Evolutionary conservation across 2,329 filamentous ascomycete species (phyloP).

Genomic region (Colletotrichum lentis): DNA sequence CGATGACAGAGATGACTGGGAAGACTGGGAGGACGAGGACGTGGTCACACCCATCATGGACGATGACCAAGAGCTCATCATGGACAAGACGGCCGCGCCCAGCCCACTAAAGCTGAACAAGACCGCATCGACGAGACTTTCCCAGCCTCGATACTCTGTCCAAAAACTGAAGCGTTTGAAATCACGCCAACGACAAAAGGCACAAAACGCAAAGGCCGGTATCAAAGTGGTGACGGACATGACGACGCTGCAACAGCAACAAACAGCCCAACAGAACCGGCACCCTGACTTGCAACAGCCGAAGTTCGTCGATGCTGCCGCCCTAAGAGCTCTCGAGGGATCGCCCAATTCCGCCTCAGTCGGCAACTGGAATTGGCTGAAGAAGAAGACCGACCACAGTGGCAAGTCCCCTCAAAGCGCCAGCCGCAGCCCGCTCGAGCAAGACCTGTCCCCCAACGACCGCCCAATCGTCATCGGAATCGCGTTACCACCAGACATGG

Average conservation of each 20-base stretch:
- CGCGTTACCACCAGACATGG: conserved; percentile 64
- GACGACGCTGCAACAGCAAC: conserved; percentile 58
- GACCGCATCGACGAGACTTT: conserved; percentile 27
- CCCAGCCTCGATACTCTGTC: conserved; percentile 47
- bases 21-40: conserved; percentile 63
- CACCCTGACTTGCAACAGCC: conserved; percentile 44
- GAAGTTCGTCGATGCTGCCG: conserved; percentile 67
- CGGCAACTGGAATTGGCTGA: conserved; percentile 67
- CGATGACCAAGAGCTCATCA: conserved; percentile 48
- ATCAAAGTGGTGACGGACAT: conserved; percentile 77
- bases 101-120: conserved; percentile 32
- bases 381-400: conserved; percentile 46
- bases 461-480: conserved; percentile 79
- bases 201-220: conserved; percentile 67
- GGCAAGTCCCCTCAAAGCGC: conserved; percentile 42
- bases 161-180: conserved; percentile 58
- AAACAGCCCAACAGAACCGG: conserved; percentile 46
- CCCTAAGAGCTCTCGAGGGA: conserved; percentile 67
- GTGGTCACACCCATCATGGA: conserved; percentile 52
- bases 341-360: conserved; percentile 61
- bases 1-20: conserved; percentile 56
- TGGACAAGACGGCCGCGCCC: conserved; percentile 30
- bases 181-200: conserved; percentile 68
- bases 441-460: conserved; percentile 71
- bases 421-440: conserved; percentile 42